A percentile compares a stretch with the other conserved stretches of the same genome.
Conservation (phyloP, 192 early-diverging fungal genomes). For the Coemansia sp. region DNA sequence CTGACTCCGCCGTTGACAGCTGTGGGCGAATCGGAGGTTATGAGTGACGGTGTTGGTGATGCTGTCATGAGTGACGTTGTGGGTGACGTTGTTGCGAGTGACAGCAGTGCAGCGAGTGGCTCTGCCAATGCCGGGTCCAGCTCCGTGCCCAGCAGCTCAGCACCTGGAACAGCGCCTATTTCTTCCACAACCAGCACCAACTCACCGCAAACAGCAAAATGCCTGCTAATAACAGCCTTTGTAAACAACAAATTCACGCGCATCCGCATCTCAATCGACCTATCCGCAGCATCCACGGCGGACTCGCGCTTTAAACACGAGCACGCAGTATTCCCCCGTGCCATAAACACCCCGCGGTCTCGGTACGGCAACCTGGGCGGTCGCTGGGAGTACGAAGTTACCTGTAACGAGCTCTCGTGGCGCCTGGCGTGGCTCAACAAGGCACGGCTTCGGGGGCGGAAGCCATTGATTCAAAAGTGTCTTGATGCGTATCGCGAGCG, state of each 20-base stretch:
- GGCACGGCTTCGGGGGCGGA: constrained; percentile 29
- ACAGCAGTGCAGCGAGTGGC: too few species aligned
- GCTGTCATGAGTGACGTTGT: too few species aligned
- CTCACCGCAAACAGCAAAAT: constrained; percentile 32
- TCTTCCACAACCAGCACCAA: neutral
- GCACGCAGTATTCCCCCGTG: constrained; percentile 52
- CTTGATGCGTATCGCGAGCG: constrained; percentile 46
- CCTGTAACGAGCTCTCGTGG: constrained; percentile 85
- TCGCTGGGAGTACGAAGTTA: constrained; percentile 79
- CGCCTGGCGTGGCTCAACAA: constrained; percentile 76
- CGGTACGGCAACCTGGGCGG: constrained; percentile 35
- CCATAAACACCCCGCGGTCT: constrained; percentile 25
- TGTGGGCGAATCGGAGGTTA: neutral
- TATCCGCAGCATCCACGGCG: constrained; percentile 6
- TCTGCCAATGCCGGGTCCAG: too few species aligned
- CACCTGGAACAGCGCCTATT: neutral
- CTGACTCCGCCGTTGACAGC: constrained; percentile 8
- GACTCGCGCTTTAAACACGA: constrained; percentile 28
- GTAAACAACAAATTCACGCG: constrained; percentile 32
- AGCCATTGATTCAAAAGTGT: constrained; percentile 49
- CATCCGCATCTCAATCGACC: constrained; percentile 43
- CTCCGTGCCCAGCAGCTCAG: neutral
- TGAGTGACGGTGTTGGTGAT: neutral
- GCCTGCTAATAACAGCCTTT: constrained; percentile 23
- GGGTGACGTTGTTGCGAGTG: too few species aligned